phyloP scores from a whole-genome alignment of 2,329 filamentous ascomycete genomes.

The Periconia macrospinosa region DNA sequence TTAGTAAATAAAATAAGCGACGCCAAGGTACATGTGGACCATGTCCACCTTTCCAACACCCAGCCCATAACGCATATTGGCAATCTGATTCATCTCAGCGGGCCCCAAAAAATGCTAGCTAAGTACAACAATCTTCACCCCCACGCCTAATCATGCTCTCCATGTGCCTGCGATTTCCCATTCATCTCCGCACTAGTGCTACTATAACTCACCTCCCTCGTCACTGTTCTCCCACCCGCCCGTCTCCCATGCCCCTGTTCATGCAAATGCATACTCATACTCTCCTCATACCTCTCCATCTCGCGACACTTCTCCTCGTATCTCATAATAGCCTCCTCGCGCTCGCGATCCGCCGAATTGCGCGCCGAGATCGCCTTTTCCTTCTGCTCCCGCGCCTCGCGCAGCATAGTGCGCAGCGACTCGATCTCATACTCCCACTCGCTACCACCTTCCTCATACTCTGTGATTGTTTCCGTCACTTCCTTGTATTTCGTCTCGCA shows the following conservation, averaged over 20 bases:
- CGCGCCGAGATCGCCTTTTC: slow-evolving; percentile 8
- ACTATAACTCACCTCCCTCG: not conserved
- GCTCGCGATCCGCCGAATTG: slow-evolving; percentile 7
- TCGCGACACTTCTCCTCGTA: slow-evolving; percentile 11
- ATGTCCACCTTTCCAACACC: no score
- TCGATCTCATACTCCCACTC: slow-evolving; percentile 6
- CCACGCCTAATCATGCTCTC: not conserved
- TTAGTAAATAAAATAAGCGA: no score
- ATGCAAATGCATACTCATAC: not conserved
- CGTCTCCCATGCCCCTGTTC: not conserved
- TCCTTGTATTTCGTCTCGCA: slow-evolving; percentile 6
- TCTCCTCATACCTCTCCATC: slow-evolving; percentile 7
- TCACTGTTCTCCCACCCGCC: not conserved
- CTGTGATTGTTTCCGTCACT: slow-evolving; percentile 1
- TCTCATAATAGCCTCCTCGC: slow-evolving; percentile 2
- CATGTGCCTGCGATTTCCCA: not conserved
- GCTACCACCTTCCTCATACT: slow-evolving; percentile 4
- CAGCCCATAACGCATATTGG: no score
- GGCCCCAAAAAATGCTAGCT: not conserved
- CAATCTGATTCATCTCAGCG: not conserved
- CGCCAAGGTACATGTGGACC: no score
- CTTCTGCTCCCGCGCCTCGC: slow-evolving; percentile 7
- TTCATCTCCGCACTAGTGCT: not conserved
- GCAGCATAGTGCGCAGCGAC: slow-evolving; percentile 2
- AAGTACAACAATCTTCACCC: not conserved